Percentiles rank a stretch among this genome's conserved stretches.
phyloP scores from a whole-genome alignment of 257 asterid genomes.

The Solanum rostratum region DNA sequence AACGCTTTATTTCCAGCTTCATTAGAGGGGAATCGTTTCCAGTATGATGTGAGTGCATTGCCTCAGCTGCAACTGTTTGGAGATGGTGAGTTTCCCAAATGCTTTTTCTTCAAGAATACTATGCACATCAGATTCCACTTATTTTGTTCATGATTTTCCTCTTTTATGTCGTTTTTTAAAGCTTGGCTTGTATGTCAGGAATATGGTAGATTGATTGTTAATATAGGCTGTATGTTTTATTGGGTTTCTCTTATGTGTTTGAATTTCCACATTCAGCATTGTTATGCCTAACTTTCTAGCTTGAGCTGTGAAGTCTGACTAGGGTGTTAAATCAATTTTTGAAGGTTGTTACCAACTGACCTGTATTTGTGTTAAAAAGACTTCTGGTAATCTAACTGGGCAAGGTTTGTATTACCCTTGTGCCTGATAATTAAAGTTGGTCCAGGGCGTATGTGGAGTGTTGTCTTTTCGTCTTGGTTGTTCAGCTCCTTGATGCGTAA shows the following conservation, averaged over 20 bases:
- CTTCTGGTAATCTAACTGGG: background rate
- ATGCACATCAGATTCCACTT: too few species aligned
- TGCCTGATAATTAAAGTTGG: background rate
- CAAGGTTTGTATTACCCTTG: background rate
- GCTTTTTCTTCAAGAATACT: background rate
- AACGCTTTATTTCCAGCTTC: slow-evolving; percentile 26
- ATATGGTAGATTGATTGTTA: background rate
- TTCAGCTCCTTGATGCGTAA: background rate
- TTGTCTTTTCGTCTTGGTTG: background rate
- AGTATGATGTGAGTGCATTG: slow-evolving; percentile 26
- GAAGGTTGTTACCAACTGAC: background rate
- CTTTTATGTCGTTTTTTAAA: background rate
- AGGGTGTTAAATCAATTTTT: background rate
- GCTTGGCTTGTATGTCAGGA: background rate
- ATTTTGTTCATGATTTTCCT: background rate
- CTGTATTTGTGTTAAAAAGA: background rate
- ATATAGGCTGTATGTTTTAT: background rate
- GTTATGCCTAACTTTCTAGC: background rate
- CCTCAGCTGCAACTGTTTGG: slow-evolving; percentile 68
- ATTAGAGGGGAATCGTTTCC: slow-evolving; percentile 31
- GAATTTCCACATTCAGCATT: background rate
- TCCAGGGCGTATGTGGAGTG: background rate
- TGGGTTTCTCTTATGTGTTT: background rate
- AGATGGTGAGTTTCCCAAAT: slow-evolving; percentile 32
- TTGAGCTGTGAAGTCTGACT: background rate